Percentiles rank a stretch among this genome's conserved stretches.
Conservation (phyloP, 1,284 basidiomycete species). For the Malassezia cuniculi region DNA sequence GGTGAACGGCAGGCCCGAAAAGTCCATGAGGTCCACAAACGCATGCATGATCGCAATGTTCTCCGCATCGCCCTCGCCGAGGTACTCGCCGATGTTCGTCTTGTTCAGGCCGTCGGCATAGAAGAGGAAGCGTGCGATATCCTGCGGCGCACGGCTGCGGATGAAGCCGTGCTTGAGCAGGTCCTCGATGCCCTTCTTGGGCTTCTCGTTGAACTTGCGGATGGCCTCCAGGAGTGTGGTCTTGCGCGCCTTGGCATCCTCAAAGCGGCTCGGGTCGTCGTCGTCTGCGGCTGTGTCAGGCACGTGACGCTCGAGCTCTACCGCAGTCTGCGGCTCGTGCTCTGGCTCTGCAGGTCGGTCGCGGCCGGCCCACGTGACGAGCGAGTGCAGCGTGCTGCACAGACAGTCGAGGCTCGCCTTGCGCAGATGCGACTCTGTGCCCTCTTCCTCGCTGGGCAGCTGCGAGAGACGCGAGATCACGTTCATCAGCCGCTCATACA, state of each 20-base stretch:
- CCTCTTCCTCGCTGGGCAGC: constrained; percentile 17
- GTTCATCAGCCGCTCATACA: constrained; percentile 45
- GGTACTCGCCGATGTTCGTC: constrained; percentile 89
- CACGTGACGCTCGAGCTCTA: constrained; percentile 6
- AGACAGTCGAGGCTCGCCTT: constrained; percentile 42
- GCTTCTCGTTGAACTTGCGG: constrained; percentile 96
- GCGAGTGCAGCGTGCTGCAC: constrained; percentile 39
- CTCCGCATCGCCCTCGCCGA: constrained; percentile 53
- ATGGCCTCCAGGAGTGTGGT: constrained; percentile 88
- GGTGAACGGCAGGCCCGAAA: constrained; percentile 35
- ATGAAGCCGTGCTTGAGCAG: constrained; percentile 83
- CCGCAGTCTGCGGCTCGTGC: constrained; percentile 14
- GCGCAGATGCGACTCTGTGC: constrained; percentile 33
- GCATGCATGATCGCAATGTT: constrained; percentile 45
- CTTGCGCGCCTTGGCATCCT: constrained; percentile 93
- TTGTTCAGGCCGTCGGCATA: constrained; percentile 88
- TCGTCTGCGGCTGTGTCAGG: constrained; percentile 16
- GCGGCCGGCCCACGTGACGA: constrained; percentile 36
- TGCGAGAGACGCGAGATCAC: constrained; percentile 36
- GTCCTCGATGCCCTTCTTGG: constrained; percentile 72
- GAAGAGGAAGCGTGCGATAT: constrained; percentile 76
- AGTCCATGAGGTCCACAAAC: constrained; percentile 45
- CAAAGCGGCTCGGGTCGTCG: constrained; percentile 86
- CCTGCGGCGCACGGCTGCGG: constrained; percentile 58
- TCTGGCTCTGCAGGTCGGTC: constrained; percentile 11